Evolutionary conservation across 2,329 filamentous ascomycete genomes (phyloP).

Genomic region (Calonectria henricotiae): DNA sequence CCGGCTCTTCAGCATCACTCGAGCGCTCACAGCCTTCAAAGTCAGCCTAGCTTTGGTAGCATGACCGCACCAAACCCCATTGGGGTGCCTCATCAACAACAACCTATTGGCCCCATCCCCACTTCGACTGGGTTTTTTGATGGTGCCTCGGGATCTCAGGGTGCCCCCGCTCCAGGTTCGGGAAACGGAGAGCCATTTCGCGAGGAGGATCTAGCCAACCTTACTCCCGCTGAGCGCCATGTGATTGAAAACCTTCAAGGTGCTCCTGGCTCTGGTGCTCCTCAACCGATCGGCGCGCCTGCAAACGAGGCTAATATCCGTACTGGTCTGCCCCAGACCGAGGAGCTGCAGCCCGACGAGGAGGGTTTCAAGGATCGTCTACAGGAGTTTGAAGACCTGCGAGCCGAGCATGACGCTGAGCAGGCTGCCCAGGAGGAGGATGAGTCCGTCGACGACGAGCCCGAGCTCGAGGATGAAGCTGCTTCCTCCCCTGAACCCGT

Average conservation of each 20-base stretch:
- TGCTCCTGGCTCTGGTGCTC: conserved; percentile 46
- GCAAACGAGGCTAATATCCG: conserved; percentile 58
- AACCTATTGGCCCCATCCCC: conserved; percentile 72
- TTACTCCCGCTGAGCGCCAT: conserved; percentile 71
- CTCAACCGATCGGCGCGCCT: conserved; percentile 60
- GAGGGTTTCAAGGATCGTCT: conserved; percentile 81
- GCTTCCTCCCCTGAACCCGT: conserved; percentile 27
- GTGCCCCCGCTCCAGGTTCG: conserved; percentile 48
- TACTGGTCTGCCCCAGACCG: conserved; percentile 66
- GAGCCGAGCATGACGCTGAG: conserved; percentile 79
- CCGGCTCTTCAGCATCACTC: conserved; percentile 87
- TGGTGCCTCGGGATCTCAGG: conserved; percentile 58
- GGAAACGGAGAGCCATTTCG: conserved; percentile 70
- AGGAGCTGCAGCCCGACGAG: conserved; percentile 69
- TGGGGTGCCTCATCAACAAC: conserved; percentile 67
- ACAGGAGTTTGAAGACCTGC: conserved; percentile 86
- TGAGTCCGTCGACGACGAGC: conserved; percentile 55
- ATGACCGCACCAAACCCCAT: conserved; percentile 91
- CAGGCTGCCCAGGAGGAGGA: conserved; percentile 56
- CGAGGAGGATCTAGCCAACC: conserved; percentile 82
- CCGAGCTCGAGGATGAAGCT: conserved; percentile 36
- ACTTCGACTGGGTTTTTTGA: conserved; percentile 83
- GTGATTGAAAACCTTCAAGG: conserved; percentile 63
- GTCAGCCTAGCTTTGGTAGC: conserved; percentile 95
- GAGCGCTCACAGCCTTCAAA: conserved; percentile 95